Percentiles rank a stretch among this genome's conserved stretches.
Conservation (phyloP, 129 eudicot species). For the Helichrysum umbraculigerum region DNA sequence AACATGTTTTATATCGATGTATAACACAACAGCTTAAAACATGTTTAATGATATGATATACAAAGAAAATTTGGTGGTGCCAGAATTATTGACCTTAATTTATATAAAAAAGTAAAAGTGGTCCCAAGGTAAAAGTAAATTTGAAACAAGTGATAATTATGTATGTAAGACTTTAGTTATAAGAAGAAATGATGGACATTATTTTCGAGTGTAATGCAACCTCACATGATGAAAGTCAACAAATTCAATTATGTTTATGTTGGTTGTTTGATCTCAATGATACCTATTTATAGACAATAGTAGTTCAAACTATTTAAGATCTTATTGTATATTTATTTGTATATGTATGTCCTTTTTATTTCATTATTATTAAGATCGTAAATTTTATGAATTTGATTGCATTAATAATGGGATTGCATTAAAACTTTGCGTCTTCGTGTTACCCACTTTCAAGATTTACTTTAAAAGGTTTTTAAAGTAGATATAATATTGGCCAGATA, state of each 20-base stretch:
- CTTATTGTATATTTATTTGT: too few species aligned
- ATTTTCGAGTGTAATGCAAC: constrained; percentile 9
- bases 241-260: constrained; percentile 4
- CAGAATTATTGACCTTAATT: too few species aligned
- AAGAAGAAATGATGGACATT: constrained; percentile 7
- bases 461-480: too few species aligned
- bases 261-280: not conserved
- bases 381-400: too few species aligned
- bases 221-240: constrained; percentile 22
- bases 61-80: too few species aligned
- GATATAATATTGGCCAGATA: too few species aligned
- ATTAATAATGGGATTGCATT: too few species aligned
- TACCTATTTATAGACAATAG: not conserved
- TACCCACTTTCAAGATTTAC: too few species aligned
- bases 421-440: too few species aligned
- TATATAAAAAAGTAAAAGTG: not conserved
- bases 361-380: not conserved
- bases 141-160: constrained; percentile 2
- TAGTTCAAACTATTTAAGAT: not conserved
- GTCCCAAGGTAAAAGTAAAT: constrained; percentile 12
- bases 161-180: constrained; percentile 13
- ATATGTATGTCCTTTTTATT: not conserved
- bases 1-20: too few species aligned
- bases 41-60: too few species aligned
- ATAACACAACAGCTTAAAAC: too few species aligned